Conservation (phyloP, 306 rosid species). For the Begonia loranthoides region DNA sequence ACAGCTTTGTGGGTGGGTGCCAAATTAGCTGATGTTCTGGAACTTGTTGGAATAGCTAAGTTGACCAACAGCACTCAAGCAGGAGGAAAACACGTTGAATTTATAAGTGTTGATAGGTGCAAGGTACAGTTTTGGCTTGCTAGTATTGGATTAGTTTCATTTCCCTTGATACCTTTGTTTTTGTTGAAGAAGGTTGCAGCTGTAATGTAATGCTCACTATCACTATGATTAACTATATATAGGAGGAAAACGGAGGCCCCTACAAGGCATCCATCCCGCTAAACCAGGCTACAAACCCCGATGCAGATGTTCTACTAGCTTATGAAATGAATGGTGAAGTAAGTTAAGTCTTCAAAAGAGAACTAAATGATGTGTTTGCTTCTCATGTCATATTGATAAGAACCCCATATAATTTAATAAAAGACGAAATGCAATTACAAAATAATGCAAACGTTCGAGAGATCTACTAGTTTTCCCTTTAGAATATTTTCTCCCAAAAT, state of each 20-base stretch:
- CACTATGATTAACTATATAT: neutral
- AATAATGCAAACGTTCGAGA: too few species aligned
- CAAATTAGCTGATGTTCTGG: constrained; percentile 78
- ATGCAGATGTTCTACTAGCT: constrained; percentile 87
- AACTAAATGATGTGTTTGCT: neutral
- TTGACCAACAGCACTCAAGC: constrained; percentile 34
- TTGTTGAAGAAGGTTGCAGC: too few species aligned
- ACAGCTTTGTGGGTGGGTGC: constrained; percentile 96
- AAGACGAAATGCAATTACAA: too few species aligned
- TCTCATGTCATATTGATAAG: too few species aligned
- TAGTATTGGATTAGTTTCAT: too few species aligned
- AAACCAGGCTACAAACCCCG: constrained; percentile 76
- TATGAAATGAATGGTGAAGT: constrained; percentile 98
- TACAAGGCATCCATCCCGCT: constrained; percentile 94
- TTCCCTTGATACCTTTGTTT: too few species aligned
- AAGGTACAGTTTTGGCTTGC: constrained; percentile 9
- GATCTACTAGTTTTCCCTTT: too few species aligned
- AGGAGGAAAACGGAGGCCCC: constrained; percentile 98
- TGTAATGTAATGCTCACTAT: too few species aligned
- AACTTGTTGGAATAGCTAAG: constrained; percentile 72
- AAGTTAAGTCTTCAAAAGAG: constrained; percentile 14
- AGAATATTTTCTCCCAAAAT: too few species aligned
- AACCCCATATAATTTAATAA: too few species aligned
- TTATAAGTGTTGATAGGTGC: constrained; percentile 81
- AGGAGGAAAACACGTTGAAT: constrained; percentile 94